These are phyloP conservation scores for Amanita rubescens DNA, from an alignment of 768 basidiomycete species.

Conservation along the genomic window DNA sequence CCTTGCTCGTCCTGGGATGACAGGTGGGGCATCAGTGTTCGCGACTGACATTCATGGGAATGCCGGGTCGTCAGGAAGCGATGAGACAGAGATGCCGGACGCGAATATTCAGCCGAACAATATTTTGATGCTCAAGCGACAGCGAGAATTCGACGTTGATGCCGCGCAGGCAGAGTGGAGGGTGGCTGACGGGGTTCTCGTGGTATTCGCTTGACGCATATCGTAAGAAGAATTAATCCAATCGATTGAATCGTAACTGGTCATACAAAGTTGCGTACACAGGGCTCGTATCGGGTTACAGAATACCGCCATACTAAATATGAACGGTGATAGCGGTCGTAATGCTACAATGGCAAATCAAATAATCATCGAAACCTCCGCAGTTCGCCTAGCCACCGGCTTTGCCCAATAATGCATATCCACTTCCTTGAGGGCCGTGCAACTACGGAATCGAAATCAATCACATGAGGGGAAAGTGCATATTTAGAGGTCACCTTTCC, in stretches of 20 bases:
- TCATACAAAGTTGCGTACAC: neutral
- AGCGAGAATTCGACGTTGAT: conserved; percentile 54
- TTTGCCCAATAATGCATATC: conserved; percentile 62
- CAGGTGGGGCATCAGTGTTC: neutral
- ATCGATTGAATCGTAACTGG: neutral
- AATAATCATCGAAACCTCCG: neutral
- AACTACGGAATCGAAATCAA: conserved; percentile 30
- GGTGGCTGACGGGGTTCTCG: conserved; percentile 42
- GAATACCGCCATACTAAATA: neutral
- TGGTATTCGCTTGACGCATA: conserved; percentile 31
- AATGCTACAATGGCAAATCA: neutral
- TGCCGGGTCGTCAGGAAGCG: neutral
- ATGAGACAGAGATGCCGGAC: conserved; percentile 3
- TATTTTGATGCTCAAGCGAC: conserved; percentile 45
- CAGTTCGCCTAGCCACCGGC: conserved; percentile 21
- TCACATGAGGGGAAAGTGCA: neutral
- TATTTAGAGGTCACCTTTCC: conserved; percentile 44
- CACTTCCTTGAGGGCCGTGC: conserved; percentile 66
- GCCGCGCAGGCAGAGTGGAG: conserved; percentile 62
- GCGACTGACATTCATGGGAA: neutral
- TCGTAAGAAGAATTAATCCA: neutral
- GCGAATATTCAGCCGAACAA: conserved; percentile 19
- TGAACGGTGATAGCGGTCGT: neutral
- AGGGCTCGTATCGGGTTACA: neutral
- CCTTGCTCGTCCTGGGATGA: conserved; percentile 6